Conservation (phyloP, 768 basidiomycete species). For the Serendipita indica region DNA sequence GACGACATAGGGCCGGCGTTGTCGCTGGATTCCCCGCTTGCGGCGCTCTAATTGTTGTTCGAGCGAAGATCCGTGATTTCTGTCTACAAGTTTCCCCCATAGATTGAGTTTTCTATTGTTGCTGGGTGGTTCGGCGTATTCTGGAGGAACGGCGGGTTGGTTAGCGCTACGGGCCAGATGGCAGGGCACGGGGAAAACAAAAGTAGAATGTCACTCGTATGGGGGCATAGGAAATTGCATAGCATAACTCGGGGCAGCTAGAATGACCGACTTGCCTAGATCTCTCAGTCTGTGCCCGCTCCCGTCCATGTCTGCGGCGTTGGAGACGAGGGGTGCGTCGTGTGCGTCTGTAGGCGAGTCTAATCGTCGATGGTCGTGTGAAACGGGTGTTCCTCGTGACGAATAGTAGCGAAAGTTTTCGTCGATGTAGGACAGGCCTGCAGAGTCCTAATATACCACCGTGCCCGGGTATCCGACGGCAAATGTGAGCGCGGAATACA, state of each 20-base stretch:
- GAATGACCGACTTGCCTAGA: constrained; percentile 29
- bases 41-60: constrained; percentile 81
- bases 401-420: constrained; percentile 16
- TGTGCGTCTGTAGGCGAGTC: constrained; percentile 14
- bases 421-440: constrained; percentile 17
- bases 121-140: constrained; percentile 44
- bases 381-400: constrained; percentile 14
- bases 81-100: constrained; percentile 20
- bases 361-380: constrained; percentile 5
- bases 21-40: constrained; percentile 69
- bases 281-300: constrained; percentile 33
- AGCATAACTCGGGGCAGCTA: no score
- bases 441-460: not conserved
- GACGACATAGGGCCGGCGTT: constrained; percentile 54
- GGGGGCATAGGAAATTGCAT: no score
- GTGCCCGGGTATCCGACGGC: not conserved
- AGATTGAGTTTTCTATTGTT: constrained; percentile 28
- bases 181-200: not conserved
- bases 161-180: not conserved
- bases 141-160: constrained; percentile 23
- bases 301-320: constrained; percentile 28
- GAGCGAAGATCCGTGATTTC: constrained; percentile 32
- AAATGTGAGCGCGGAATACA: no score
- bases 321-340: constrained; percentile 32
- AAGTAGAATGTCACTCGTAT: no score